Base-by-base conservation (phyloP, 225 moss, liverwort and hornwort species). In the Marchantia paleacea region DNA sequence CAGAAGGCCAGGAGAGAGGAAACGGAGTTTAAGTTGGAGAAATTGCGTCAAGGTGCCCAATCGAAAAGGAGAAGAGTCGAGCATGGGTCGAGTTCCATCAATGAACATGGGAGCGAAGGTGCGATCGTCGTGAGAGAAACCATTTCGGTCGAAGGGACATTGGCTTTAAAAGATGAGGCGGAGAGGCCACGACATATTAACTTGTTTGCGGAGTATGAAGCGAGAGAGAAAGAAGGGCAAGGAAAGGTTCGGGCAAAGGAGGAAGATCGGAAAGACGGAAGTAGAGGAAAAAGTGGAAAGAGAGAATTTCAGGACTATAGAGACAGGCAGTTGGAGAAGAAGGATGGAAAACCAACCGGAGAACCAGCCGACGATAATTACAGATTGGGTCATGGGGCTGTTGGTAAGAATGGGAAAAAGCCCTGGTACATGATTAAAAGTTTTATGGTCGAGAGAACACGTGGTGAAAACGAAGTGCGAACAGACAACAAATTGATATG, bases 341-440 rank as follows among this genome's bases (percentile, higher is more conserved):
- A 91, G 80, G 91, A 84, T 81, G 95, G 91, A 20, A 91, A 89
- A 74, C 83, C 85, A 52, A 92, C 90, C 12, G 90, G 89, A 30
- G 94, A 89, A 76, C 90, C 92, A 75, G 90, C 89, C 28, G 92
- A 99, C 74, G 95, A 92, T 69, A 90, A 93, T 26, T 94, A 95
- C 69, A 84, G 89, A 77, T 85, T 95, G 30, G 99, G 92, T 29
- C 91, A 83, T 82, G 99, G 99, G 15, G 75, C 88, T 30, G 67
- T 90, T 24, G 92, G 94, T 28, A 99, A 92, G 85, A 85, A 83
- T 78, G 91, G 92, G 13, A 92, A 91, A 87, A 90, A 89, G 69
- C 91, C 94, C 6, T 94, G 94, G 94, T 94, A 92, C 79, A 77
- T 88, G 6, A 84, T 86, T 10, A 94, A 94, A 76, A 86, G 88